Conservation (phyloP, 164 flowering plant species). For the Berberis vulgaris region DNA sequence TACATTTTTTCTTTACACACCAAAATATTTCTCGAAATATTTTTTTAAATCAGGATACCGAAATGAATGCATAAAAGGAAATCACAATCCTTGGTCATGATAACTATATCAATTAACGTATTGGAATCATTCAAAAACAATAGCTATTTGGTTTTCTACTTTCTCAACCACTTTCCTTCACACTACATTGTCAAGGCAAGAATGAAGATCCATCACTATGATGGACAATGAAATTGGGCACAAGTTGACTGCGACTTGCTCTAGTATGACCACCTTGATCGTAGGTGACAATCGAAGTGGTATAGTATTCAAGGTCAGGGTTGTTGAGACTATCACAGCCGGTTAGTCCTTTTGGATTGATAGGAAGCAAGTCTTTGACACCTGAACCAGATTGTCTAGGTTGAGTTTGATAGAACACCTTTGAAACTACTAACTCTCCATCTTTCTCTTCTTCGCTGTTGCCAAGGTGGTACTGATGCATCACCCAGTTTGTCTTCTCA, state of each 20-base stretch:
- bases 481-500: slow-evolving; percentile 93
- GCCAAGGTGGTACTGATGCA: slow-evolving; percentile 95
- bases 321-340: neutral
- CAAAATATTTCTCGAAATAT: too few species aligned
- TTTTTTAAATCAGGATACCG: too few species aligned
- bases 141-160: neutral
- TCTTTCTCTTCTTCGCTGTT: slow-evolving; percentile 85
- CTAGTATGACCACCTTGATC: slow-evolving; percentile 27
- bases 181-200: slow-evolving; percentile 14
- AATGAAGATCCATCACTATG: slow-evolving; percentile 47
- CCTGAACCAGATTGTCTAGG: slow-evolving; percentile 68
- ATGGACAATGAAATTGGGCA: slow-evolving; percentile 44
- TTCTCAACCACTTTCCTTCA: too few species aligned
- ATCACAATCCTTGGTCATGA: too few species aligned
- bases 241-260: slow-evolving; percentile 38
- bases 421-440: slow-evolving; percentile 83
- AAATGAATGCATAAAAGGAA: too few species aligned
- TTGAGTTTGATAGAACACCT: slow-evolving; percentile 92
- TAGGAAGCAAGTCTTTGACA: slow-evolving; percentile 18
- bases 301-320: slow-evolving; percentile 32
- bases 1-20: too few species aligned
- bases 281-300: slow-evolving; percentile 18
- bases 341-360: slow-evolving; percentile 6
- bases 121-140: too few species aligned
- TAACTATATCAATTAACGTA: too few species aligned